phyloP scores from a whole-genome alignment of 768 basidiomycete species.

The Serendipita indica region DNA sequence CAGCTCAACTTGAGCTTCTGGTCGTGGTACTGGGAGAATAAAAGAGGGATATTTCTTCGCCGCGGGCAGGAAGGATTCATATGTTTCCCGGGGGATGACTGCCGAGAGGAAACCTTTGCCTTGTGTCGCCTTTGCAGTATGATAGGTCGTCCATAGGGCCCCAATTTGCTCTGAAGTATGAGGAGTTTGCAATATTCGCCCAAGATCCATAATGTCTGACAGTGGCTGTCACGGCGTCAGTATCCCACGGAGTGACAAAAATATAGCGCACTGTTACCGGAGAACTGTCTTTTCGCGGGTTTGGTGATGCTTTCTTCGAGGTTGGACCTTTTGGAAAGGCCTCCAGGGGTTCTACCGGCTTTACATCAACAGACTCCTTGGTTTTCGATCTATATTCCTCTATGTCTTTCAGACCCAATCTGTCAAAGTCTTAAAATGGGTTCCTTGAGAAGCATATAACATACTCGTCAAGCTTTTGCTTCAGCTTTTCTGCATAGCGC shows the following conservation, averaged over 20 bases:
- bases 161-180: constrained; percentile 63
- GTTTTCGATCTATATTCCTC: constrained; percentile 26
- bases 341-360: constrained; percentile 16
- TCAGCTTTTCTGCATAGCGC: constrained; percentile 52
- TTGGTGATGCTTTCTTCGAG: constrained; percentile 22
- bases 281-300: constrained; percentile 48
- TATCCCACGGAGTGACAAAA: constrained; percentile 3
- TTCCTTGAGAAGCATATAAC: constrained; percentile 18
- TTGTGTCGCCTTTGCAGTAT: constrained; percentile 62
- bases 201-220: constrained; percentile 62
- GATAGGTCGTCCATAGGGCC: constrained; percentile 80
- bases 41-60: constrained; percentile 62
- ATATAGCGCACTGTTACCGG: constrained; percentile 41
- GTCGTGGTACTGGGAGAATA: constrained; percentile 63
- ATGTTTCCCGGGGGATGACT: constrained; percentile 54
- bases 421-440: constrained; percentile 18
- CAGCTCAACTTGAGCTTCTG: constrained; percentile 14
- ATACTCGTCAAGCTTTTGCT: constrained; percentile 49
- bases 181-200: constrained; percentile 46
- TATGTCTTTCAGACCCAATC: constrained; percentile 27
- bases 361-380: constrained; percentile 17
- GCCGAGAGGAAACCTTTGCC: constrained; percentile 80
- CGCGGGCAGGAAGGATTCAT: constrained; percentile 49
- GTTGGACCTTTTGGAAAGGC: constrained; percentile 25
- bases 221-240: constrained; percentile 43